Conservation (phyloP, 148 eudicot genomes). For the Amaranthus cruentus region DNA sequence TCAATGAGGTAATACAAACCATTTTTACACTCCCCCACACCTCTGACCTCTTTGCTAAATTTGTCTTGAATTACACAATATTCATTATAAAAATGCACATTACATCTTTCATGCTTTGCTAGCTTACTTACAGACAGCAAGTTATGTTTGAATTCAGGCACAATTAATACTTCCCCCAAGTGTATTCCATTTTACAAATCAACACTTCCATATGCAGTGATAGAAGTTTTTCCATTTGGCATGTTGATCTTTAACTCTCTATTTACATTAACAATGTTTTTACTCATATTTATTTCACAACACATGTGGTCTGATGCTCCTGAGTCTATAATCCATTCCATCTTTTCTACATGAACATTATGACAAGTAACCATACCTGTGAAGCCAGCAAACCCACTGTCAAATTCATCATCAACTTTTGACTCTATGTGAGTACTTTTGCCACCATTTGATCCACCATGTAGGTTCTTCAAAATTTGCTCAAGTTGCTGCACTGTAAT, state of each 20-base stretch:
- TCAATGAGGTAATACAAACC: neutral
- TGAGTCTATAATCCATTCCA: neutral
- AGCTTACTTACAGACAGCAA: neutral
- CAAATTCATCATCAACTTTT: neutral
- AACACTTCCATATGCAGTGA: neutral
- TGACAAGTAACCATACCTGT: neutral
- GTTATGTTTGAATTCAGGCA: neutral
- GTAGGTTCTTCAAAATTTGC: neutral
- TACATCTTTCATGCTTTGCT: accelerated
- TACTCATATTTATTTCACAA: accelerated
- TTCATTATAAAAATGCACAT: neutral
- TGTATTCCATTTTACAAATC: neutral
- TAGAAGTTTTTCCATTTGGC: neutral
- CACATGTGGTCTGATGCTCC: conserved; percentile 2
- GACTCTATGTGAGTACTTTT: no score
- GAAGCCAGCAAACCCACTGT: neutral
- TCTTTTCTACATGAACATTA: neutral
- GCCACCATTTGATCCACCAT: neutral
- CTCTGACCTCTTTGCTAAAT: neutral
- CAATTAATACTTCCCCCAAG: neutral
- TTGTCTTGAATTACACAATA: neutral
- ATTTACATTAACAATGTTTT: neutral
- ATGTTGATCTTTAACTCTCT: neutral
- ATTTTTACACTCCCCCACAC: neutral
- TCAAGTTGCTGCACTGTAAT: neutral